Base-by-base conservation (phyloP, 2,329 filamentous ascomycete genomes). In the Aspergillus awamori region DNA sequence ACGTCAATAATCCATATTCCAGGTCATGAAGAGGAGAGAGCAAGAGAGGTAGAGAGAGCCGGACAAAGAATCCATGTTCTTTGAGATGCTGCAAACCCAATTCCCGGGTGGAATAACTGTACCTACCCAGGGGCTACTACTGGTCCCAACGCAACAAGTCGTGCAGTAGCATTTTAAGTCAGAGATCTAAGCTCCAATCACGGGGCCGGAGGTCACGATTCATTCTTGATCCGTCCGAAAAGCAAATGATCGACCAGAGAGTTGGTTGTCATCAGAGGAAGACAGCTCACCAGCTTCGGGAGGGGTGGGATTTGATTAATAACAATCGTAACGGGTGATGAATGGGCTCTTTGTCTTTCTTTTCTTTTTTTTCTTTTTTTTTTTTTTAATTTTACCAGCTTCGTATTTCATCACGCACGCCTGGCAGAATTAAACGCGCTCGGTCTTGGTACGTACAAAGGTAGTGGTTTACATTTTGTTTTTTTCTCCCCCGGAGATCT, bases 271-370 rank as follows among this genome's bases (percentile, higher is more conserved):
- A 61, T 59, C 54, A 55, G 54, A 58, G 41, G 11, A 47, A 59
- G 65, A 67, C 66, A 68, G 63, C 66, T 68, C 65, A 64, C 57
- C 63, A 60, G 53, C 55, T 38, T 60, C 49, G 45, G 58, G 56
- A 56, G 53, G 53, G 53, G 53, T 26, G 41, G 41, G 58, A 58
- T 51, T 36, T 57, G 51, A 63, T 28, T n/a, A 58, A 41, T 33
- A 58, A 41, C 53, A 47, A 56, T 36, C 39, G 17, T 20, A 47
- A 47, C 53, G 43, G 53, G 53, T 28, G 26, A 33, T 51, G n/a
- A 39, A 56, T 47, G 53, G 53, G 8, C 20, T 17, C 17, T 30
- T 45, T 39, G 22, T 26, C 30, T 26, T 17, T 55, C n/a, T 3
- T 17, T 11, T 13, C 30, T 33, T 33, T 33, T 33, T 10, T 33